A percentile compares a stretch with the other conserved stretches of the same genome.
phyloP scores from a whole-genome alignment of 2,329 filamentous ascomycete species.

The Lachnellula arida region DNA sequence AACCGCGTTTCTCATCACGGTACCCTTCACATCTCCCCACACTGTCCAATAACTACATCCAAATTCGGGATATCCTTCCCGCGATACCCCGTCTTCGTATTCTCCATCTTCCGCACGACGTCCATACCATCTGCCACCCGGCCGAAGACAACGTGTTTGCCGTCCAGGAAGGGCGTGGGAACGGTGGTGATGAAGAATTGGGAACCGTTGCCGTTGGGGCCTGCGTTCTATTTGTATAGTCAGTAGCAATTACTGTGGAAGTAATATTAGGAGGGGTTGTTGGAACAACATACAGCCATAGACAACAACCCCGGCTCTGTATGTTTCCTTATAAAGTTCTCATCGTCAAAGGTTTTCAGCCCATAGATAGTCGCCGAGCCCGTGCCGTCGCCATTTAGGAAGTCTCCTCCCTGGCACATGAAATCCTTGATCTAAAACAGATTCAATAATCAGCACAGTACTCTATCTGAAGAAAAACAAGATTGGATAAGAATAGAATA shows the following conservation, averaged over 20 bases:
- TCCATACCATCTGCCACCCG: conserved; percentile 87
- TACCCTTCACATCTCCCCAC: conserved; percentile 76
- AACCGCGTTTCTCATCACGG: background rate
- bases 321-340: conserved; percentile 81
- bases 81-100: conserved; percentile 71
- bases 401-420: conserved; percentile 97
- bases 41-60: conserved; percentile 80
- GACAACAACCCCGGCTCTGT: conserved; percentile 75
- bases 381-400: conserved; percentile 87
- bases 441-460: conserved; percentile 1
- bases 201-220: conserved; percentile 86
- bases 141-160: conserved; percentile 94
- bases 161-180: conserved; percentile 80
- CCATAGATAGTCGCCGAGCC: conserved; percentile 88
- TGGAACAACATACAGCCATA: conserved; percentile 70
- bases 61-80: conserved; percentile 77
- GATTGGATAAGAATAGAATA: background rate
- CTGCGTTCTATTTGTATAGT: conserved; percentile 62
- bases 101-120: conserved; percentile 87
- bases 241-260: background rate
- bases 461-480: conserved; percentile 7
- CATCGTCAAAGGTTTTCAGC: conserved; percentile 77
- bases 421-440: conserved; percentile 76
- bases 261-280: conserved; percentile 1
- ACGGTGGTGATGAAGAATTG: conserved; percentile 98